A percentile compares a stretch with the other conserved stretches of the same genome.
These are phyloP conservation scores for Penicillium longicatenatum DNA, from an alignment of 495 filamentous ascomycete species.

Conservation along the genomic window DNA sequence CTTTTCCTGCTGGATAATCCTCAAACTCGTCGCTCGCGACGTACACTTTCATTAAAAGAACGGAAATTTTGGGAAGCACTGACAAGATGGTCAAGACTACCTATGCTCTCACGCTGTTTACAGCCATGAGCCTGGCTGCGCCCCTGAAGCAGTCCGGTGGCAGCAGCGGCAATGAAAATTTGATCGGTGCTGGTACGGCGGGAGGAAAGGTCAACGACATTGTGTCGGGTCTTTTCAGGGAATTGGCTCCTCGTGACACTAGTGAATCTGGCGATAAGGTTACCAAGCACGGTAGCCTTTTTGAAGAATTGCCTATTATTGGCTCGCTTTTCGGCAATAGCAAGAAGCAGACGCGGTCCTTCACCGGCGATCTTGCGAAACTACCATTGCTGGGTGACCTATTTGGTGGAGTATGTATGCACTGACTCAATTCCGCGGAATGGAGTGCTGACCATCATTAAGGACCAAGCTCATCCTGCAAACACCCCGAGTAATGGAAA, in stretches of 20 bases:
- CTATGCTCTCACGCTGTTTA: conserved; percentile 29
- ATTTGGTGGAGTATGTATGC: conserved; percentile 22
- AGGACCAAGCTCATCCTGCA: conserved; percentile 14
- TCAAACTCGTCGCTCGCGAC: conserved; percentile 25
- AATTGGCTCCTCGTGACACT: conserved; percentile 5
- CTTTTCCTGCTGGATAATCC: conserved; percentile 1
- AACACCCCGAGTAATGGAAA: conserved; percentile 5
- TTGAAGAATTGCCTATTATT: conserved; percentile 3
- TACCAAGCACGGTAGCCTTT: background rate
- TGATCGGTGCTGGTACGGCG: conserved; percentile 22
- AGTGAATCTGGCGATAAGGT: background rate
- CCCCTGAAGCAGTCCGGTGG: conserved; percentile 15
- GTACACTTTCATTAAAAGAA: conserved; percentile 20
- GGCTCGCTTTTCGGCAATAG: background rate
- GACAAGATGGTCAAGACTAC: conserved; percentile 32
- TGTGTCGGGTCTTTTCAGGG: conserved; percentile 5
- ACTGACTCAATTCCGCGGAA: background rate
- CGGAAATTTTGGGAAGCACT: background rate
- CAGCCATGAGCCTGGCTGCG: conserved; percentile 27
- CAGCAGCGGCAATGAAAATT: conserved; percentile 19
- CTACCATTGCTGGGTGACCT: conserved; percentile 18
- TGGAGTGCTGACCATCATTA: background rate
- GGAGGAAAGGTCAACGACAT: conserved; percentile 17
- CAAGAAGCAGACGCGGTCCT: conserved; percentile 9
- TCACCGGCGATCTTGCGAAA: conserved; percentile 20